Conservation (phyloP, 164 flowering plant species). For the Aristolochia californica region DNA sequence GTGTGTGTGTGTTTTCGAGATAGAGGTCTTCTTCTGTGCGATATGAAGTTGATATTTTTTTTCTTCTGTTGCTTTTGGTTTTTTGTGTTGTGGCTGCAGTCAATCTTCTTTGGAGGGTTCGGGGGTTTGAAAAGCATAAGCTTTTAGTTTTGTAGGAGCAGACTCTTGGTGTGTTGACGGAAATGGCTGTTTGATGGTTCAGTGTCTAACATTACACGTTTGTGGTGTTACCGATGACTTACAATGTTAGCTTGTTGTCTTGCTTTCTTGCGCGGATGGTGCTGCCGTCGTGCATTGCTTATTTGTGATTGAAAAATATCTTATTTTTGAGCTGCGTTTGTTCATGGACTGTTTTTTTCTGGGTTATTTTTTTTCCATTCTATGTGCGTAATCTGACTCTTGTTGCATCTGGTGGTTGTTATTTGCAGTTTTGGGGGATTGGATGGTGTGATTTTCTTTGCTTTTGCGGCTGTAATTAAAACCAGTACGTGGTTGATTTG, state of each 20-base stretch:
- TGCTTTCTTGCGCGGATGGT: no score
- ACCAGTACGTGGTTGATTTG: constrained; percentile 38
- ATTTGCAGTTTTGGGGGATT: constrained; percentile 2
- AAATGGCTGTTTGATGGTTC: no score
- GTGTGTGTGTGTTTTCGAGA: not conserved
- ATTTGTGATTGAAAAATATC: no score
- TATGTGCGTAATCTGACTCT: not conserved
- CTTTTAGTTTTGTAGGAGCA: no score
- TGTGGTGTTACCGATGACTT: no score
- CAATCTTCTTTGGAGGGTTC: not conserved
- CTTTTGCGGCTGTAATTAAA: constrained; percentile 13
- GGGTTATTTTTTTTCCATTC: not conserved
- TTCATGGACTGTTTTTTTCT: no score
- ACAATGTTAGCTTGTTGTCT: no score
- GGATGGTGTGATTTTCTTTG: constrained; percentile 2
- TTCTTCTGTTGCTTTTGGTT: not conserved
- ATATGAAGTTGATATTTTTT: not conserved
- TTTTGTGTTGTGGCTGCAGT: constrained; percentile 12
- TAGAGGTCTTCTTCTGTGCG: not conserved
- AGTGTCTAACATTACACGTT: no score
- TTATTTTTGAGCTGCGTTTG: no score
- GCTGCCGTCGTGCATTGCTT: no score
- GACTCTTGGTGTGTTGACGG: no score
- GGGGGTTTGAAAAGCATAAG: no score
- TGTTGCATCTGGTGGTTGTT: not conserved